Percentiles rank a stretch among this genome's conserved stretches.
These are phyloP conservation scores for Ceratocystis diversiconidia DNA, from an alignment of 2,329 filamentous ascomycete genomes.

Conservation along the genomic window DNA sequence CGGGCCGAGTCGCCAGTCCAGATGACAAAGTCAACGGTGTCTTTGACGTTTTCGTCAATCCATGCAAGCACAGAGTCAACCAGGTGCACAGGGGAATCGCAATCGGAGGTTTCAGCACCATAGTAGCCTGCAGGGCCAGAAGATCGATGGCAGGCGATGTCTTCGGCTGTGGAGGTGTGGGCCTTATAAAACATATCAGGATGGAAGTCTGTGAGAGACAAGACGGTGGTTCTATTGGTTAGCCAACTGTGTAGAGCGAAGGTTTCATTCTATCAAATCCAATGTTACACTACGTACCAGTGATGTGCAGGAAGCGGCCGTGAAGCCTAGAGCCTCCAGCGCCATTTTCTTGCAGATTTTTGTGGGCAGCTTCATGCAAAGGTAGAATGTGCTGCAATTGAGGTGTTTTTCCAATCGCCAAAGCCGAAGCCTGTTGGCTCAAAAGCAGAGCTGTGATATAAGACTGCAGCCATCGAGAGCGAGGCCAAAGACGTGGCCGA, in stretches of 20 bases:
- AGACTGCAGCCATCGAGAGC: conserved; percentile 1
- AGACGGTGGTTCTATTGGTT: conserved; percentile 1
- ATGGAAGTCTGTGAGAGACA: conserved; percentile 56
- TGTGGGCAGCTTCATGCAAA: neutral
- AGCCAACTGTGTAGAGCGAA: conserved; percentile 13
- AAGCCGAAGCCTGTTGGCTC: conserved; percentile 9
- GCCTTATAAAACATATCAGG: conserved; percentile 76
- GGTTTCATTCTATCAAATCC: conserved; percentile 8
- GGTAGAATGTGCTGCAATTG: neutral
- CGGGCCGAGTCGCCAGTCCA: conserved; percentile 87
- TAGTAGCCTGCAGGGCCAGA: conserved; percentile 64
- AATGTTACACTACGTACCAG: conserved; percentile 42
- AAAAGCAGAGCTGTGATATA: conserved; percentile 10
- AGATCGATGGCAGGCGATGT: conserved; percentile 64
- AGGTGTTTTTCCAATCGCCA: conserved; percentile 6
- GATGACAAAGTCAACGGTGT: conserved; percentile 74
- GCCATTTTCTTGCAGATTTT: neutral
- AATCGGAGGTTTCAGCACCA: conserved; percentile 75
- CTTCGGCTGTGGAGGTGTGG: conserved; percentile 55
- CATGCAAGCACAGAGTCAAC: conserved; percentile 82
- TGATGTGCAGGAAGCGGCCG: conserved; percentile 76
- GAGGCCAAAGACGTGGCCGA: conserved; percentile 10
- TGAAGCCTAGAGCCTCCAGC: conserved; percentile 29
- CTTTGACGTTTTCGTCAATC: conserved; percentile 64
- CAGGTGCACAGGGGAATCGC: conserved; percentile 69